Evolutionary conservation across 192 early-diverging fungal species (phyloP), one percentile per base, ranked within the genome.

Genomic region (Coemansia sp.): DNA sequence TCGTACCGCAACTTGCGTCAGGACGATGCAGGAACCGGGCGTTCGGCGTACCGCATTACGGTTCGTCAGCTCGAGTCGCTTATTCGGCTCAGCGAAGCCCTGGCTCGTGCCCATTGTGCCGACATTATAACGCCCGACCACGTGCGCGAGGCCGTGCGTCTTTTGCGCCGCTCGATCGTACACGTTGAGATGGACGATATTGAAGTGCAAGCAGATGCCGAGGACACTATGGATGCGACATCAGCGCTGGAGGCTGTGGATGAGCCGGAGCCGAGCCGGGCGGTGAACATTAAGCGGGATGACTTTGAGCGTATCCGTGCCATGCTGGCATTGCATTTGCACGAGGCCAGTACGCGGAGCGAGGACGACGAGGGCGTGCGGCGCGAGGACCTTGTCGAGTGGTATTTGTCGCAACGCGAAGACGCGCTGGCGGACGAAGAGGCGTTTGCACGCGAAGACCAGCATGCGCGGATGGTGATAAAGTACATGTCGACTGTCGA

Each of bases 61-160:
- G 96, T 98, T 24, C 88, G 95, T 50, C 96, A 98, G 80, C 82
- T 98, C 15, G 96, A 97, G 83, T 92, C 89, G 72, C 92, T 97
- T 84, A 92, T 98, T 59, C 93, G 95, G 48, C 83, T 98, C 25
- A 94, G 92, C 23, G 96, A 98, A 82, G 96, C 95, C 0, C 81
- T 98, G 63, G 95, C 96, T 2, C 89, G 95, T 62, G 88, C 92
- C 25, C 86, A 95, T 67, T 93, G 88, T 62, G 68, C 75, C 49
- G 78, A 86, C 22, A 67, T 81, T 52, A 89, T 98, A 35, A 87
- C 78, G 1, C 75, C 86, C 11, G 79, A 72, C 1, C 91, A 92
- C 73, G 93, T 95, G 23, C 81, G 83, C 24, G 94, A 97, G 75
- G 96, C 96, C 2, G 86, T 88, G 52, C 82, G 87, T 41, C 84